A percentile compares a stretch with the other conserved stretches of the same genome.
phyloP scores from a whole-genome alignment of 495 filamentous ascomycete genomes.

The Terfezia claveryi region DNA sequence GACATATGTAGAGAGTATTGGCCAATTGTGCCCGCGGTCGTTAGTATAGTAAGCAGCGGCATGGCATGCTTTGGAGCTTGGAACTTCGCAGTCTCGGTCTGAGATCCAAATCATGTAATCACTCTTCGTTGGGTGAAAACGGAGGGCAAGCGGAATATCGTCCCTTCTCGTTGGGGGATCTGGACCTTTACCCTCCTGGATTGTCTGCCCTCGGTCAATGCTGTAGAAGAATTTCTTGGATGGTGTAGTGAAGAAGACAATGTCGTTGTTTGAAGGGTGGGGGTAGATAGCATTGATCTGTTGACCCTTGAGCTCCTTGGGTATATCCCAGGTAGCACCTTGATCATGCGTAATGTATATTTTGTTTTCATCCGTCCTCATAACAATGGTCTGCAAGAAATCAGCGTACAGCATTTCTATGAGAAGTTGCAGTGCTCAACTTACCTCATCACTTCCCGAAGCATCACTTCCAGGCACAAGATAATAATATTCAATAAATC shows the following conservation, averaged over 20 bases:
- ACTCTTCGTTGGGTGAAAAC: constrained; percentile 58
- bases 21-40: constrained; percentile 60
- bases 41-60: constrained; percentile 43
- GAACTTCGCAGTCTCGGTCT: constrained; percentile 28
- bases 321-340: constrained; percentile 52
- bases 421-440: neutral
- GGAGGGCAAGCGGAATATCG: constrained; percentile 28
- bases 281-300: constrained; percentile 45
- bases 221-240: constrained; percentile 52
- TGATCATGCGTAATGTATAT: constrained; percentile 59
- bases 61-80: constrained; percentile 33
- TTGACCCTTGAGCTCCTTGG: constrained; percentile 34
- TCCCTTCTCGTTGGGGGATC: constrained; percentile 14
- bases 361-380: constrained; percentile 41
- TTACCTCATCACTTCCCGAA: constrained; percentile 37
- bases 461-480: constrained; percentile 55
- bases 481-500: constrained; percentile 41
- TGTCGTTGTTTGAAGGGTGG: constrained; percentile 56
- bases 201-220: constrained; percentile 48
- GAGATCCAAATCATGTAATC: constrained; percentile 89
- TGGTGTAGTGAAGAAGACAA: constrained; percentile 62
- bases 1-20: constrained; percentile 41
- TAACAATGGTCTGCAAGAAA: constrained; percentile 40
- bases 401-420: neutral
- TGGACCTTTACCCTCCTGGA: neutral